phyloP scores from a whole-genome alignment of 257 asterid genomes.

The Rhazya stricta region DNA sequence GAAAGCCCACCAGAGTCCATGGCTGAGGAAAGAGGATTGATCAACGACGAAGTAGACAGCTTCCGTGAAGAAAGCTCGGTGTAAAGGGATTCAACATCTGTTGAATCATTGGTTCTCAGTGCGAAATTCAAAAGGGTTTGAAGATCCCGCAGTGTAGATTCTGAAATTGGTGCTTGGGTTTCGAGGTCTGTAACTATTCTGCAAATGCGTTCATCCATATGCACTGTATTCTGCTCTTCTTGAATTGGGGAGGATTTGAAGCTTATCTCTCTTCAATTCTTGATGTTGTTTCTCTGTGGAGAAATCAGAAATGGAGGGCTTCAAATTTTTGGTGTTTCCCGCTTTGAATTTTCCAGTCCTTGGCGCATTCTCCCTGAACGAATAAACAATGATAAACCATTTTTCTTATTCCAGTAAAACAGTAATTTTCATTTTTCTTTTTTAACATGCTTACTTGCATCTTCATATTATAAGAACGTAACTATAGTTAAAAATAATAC shows the following conservation, averaged over 20 bases:
- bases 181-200: slow-evolving; percentile 55
- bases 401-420: too few species aligned
- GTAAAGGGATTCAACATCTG: slow-evolving; percentile 48
- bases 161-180: slow-evolving; percentile 44
- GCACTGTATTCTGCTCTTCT: background rate
- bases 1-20: slow-evolving; percentile 64
- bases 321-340: slow-evolving; percentile 52
- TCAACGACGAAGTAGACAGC: slow-evolving; percentile 35
- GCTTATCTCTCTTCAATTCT: background rate
- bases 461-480: too few species aligned
- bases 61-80: slow-evolving; percentile 62
- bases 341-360: slow-evolving; percentile 28
- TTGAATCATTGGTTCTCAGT: slow-evolving; percentile 43
- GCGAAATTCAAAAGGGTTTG: slow-evolving; percentile 57
- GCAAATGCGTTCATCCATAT: slow-evolving; percentile 63
- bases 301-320: slow-evolving; percentile 16
- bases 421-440: too few species aligned
- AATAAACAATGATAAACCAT: too few species aligned
- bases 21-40: slow-evolving; percentile 46
- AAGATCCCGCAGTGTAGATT: slow-evolving; percentile 41
- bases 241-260: slow-evolving; percentile 5
- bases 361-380: too few species aligned
- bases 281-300: background rate
- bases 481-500: too few species aligned
- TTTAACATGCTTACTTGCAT: too few species aligned